Conservation (phyloP, 2,329 filamentous ascomycete species). For the Calonectria henricotiae region DNA sequence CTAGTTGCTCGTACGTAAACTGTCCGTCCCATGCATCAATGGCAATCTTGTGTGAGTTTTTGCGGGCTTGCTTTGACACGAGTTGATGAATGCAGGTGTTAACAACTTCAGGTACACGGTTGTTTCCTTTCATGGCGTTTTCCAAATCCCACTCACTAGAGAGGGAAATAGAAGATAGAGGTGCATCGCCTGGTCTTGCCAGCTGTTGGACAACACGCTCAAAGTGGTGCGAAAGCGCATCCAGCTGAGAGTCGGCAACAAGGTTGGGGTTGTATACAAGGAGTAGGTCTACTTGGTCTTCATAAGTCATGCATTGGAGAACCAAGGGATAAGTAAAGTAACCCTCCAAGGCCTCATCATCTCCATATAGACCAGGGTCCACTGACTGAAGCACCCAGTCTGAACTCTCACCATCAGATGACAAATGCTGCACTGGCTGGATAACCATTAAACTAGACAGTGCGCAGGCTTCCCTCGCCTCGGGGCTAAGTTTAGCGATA, state of each 20-base stretch:
- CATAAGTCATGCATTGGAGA: slow-evolving; percentile 20
- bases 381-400: neutral
- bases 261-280: slow-evolving; percentile 20
- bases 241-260: slow-evolving; percentile 33
- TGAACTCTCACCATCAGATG: neutral
- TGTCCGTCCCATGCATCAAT: slow-evolving; percentile 51
- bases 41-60: slow-evolving; percentile 38
- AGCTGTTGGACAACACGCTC: slow-evolving; percentile 12
- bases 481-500: slow-evolving; percentile 42
- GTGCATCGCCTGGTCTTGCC: neutral
- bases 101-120: neutral
- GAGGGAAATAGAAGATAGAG: neutral
- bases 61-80: slow-evolving; percentile 24
- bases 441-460: slow-evolving; percentile 34
- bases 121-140: slow-evolving; percentile 4
- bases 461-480: slow-evolving; percentile 16
- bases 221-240: neutral
- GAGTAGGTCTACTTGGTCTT: slow-evolving; percentile 38
- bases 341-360: slow-evolving; percentile 9
- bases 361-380: slow-evolving; percentile 27
- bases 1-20: slow-evolving; percentile 45
- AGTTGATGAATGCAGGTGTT: slow-evolving; percentile 5
- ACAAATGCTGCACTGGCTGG: slow-evolving; percentile 29
- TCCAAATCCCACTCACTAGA: neutral
- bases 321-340: slow-evolving; percentile 51